Base-by-base conservation (phyloP, 2,329 filamentous ascomycete species). In the Colletotrichum limetticola region DNA sequence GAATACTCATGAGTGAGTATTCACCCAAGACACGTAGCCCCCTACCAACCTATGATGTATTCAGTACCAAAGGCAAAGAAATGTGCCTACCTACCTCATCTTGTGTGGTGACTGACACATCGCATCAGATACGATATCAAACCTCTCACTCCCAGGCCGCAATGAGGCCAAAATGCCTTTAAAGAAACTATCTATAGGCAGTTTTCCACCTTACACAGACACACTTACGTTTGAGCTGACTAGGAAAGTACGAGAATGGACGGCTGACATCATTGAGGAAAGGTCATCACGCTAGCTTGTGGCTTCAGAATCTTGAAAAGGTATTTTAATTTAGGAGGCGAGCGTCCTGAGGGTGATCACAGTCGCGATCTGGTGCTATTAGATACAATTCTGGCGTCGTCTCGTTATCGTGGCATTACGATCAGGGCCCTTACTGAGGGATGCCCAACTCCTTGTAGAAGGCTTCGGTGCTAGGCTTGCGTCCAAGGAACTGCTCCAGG, bases 361-460 rank as follows among this genome's bases (percentile, higher is more conserved):
- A 64, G 49, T 26, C 61, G 61, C 22, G 61, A 55, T 37, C 61
- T 64, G 9, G 46, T 64, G 28, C 61, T 64, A 64, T 19, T 37
- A 55, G 46, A 55, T 55, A 64, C 61, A 64, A n/a, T 64, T 64
- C 61, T 32, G 61, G 35, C 30, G 22, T 52, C 61, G 30, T 64
- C 30, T 19, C 53, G 30, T 28, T 57, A 30, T 52, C 24, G 16
- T 22, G 24, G 11, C 52, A 24, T 32, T 35, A 22, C 42, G 19
- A 32, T 37, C 24, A 37, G 61, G 61, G 49, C 61, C 61, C 62
- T 75, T 68, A 74, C 66, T 72, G 63, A 0, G 76, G 52, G 52
- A 79, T 77, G 12, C 94, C 94, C 63, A 97, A 84, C 80, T 96
- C 94, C 82, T 90, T 88, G 82, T 95, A 96, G 79, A 97, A 97